Base-by-base conservation (phyloP, 2,329 filamentous ascomycete species). In the Penicillium sp. region DNA sequence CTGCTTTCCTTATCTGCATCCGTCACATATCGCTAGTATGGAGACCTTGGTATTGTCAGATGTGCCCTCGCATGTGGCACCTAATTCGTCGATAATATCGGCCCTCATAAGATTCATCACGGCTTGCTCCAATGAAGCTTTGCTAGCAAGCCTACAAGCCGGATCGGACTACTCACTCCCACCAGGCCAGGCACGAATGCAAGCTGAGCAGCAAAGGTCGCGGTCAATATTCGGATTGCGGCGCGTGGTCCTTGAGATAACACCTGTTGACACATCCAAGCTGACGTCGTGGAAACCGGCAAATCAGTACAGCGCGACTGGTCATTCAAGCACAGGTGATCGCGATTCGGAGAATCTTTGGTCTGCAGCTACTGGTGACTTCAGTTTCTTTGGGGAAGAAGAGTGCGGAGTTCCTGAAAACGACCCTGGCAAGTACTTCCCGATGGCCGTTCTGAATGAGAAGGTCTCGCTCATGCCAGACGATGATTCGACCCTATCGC, bases 321-420 rank as follows among this genome's bases (percentile, higher is more conserved):
- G 75, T 6, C 81, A 78, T 56, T 85, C 83, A 6, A 80, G 80
- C 29, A 86, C 83, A 0, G 82, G 83, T 44, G 83, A 86, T 58
- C 70, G 74, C 8, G 84, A 87, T 61, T 81, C 79, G 4, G 83
- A 86, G 63, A 77, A 78, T 4, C 75, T 86, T 10, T 86, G 83
- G 83, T 75, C 78, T 46, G 83, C 83, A 8, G 82, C 83, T 3
- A 74, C 78, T 52, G 75, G 81, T 48, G 84, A 87, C 62, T 87
- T 86, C 57, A 83, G 81, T 27, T 85, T 85, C 68, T 87, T 87
- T 54, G 78, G 75, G 1, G 81, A 83, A 38, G 81, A 81, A 44
- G 83, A 85, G 61, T 82, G 81, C 55, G 72, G 79, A 10, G 72
- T 81, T 13, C 79, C 79, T 13, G 72, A 73, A 22, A 67, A 72